Evolutionary conservation across 2,329 filamentous ascomycete genomes (phyloP).

Genomic region (Clonostachys chloroleuca): DNA sequence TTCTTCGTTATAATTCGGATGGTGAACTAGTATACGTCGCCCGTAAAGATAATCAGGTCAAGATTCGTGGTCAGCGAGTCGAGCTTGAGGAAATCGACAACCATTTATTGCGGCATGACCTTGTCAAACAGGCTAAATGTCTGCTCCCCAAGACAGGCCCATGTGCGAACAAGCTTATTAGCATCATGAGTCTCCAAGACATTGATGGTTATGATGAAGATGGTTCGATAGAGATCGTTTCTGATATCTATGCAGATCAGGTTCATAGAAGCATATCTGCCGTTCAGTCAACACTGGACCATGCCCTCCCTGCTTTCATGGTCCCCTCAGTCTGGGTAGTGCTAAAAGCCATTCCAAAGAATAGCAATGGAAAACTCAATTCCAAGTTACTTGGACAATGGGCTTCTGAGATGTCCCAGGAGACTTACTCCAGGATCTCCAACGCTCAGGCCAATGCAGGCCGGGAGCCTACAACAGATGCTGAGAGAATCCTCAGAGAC

Average conservation of each 20-base stretch:
- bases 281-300: too few relatives aligned
- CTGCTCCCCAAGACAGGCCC: background rate
- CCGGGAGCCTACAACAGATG: background rate
- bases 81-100: conserved; percentile 11
- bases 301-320: conserved; percentile 28
- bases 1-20: conserved; percentile 6
- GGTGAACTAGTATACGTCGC: conserved; percentile 9
- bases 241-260: too few relatives aligned
- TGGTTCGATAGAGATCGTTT: too few relatives aligned
- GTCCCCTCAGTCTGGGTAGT: conserved; percentile 21
- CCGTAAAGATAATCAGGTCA: conserved; percentile 10
- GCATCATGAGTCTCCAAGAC: too few relatives aligned
- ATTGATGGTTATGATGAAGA: too few relatives aligned
- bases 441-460: too few relatives aligned
- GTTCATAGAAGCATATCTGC: too few relatives aligned
- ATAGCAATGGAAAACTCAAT: conserved; percentile 20
- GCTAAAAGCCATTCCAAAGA: conserved; percentile 14
- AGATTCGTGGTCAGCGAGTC: conserved; percentile 10
- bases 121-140: background rate
- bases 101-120: background rate
- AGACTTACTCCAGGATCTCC: too few relatives aligned
- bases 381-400: conserved; percentile 31
- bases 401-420: too few relatives aligned
- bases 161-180: background rate
- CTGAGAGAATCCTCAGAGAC: background rate